Conservation (phyloP, 2,329 filamentous ascomycete species). For the Penicillium aurantiogriseum region DNA sequence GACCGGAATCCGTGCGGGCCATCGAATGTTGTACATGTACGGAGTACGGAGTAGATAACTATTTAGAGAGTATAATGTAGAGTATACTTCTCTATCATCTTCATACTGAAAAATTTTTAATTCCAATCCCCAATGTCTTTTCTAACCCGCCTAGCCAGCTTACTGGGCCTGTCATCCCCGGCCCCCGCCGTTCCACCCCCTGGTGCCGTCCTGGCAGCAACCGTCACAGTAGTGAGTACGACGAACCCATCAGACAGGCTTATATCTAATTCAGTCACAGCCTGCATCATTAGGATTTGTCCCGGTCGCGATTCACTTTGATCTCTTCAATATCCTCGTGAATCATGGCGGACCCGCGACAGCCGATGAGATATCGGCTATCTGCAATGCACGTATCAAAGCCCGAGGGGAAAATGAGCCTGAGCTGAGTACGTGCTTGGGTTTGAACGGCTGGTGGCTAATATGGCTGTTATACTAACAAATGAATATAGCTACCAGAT, state of each 20-base stretch:
- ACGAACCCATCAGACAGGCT: neutral
- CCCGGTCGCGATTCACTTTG: conserved; percentile 38
- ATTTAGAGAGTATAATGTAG: neutral
- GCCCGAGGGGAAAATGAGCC: conserved; percentile 14
- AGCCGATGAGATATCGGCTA: conserved; percentile 28
- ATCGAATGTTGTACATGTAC: neutral
- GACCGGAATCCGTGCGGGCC: neutral
- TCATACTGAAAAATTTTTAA: neutral
- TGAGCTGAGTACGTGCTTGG: conserved; percentile 24
- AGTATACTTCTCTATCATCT: neutral
- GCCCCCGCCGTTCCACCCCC: conserved; percentile 15
- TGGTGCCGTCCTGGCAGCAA: conserved; percentile 29
- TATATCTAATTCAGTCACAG: conserved; percentile 16
- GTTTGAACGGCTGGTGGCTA: neutral
- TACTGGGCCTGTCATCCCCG: conserved; percentile 11
- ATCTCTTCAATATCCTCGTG: conserved; percentile 33
- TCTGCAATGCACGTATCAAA: conserved; percentile 18
- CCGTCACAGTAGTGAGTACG: conserved; percentile 27
- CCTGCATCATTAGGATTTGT: conserved; percentile 39
- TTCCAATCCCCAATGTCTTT: conserved; percentile 14
- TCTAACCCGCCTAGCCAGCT: conserved; percentile 16
- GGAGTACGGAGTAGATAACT: neutral
- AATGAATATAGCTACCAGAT: conserved; percentile 6
- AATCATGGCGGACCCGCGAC: conserved; percentile 26
- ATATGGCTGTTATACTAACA: neutral